Conservation (phyloP, 2,329 filamentous ascomycete genomes). For the Scytalidium lignicola region DNA sequence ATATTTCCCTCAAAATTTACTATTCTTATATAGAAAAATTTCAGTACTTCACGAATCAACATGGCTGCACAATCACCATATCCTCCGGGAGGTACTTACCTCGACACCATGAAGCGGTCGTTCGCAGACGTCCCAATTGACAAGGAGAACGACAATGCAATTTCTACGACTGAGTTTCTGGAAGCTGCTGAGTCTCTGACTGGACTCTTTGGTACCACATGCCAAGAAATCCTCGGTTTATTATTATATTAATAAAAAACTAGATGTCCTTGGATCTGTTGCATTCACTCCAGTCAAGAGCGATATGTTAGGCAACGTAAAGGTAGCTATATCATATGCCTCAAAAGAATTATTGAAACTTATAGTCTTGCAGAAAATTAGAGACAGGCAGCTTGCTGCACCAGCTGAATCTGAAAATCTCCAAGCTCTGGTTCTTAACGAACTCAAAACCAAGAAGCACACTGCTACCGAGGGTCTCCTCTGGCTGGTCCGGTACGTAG, state of each 20-base stretch:
- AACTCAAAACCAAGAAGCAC: conserved; percentile 87
- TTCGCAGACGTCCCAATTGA: conserved; percentile 80
- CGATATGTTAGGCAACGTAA: conserved; percentile 88
- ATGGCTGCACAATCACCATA: conserved; percentile 25
- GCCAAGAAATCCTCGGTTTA: neutral
- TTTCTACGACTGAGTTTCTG: conserved; percentile 82
- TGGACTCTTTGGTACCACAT: conserved; percentile 69
- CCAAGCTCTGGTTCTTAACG: conserved; percentile 79
- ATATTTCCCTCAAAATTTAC: too few species aligned
- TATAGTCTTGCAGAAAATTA: conserved; percentile 65
- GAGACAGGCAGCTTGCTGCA: conserved; percentile 72
- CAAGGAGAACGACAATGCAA: conserved; percentile 66
- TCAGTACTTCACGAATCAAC: too few species aligned
- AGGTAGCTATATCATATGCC: conserved; percentile 46
- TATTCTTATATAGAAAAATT: too few species aligned
- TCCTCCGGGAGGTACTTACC: conserved; percentile 56
- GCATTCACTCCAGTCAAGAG: conserved; percentile 89
- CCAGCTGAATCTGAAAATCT: conserved; percentile 77
- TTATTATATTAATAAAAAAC: neutral
- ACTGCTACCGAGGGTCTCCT: conserved; percentile 81
- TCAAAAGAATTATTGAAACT: conserved; percentile 3
- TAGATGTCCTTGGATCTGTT: conserved; percentile 60
- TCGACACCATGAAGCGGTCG: conserved; percentile 77
- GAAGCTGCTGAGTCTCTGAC: conserved; percentile 84
- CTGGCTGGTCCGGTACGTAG: conserved; percentile 77